Evolutionary conservation across 345 rosid species (phyloP), one percentile per base, ranked within the genome.

Genomic region (Psidium guajava): DNA sequence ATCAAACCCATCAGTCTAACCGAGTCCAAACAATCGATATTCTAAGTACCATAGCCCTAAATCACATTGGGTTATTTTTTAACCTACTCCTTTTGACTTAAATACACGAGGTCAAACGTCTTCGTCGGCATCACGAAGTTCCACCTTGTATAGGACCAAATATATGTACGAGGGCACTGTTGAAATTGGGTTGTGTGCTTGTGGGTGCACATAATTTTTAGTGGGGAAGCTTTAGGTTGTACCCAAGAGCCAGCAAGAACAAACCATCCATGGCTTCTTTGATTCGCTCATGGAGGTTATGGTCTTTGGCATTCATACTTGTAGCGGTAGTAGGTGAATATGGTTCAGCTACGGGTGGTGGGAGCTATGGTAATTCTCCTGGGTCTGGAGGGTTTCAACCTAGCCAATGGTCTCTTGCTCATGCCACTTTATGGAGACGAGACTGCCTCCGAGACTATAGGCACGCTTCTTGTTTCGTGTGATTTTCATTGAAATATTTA

Each of bases 381-480:
- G 16, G 44, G 5, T 64, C 75, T 36, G 20, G 22, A 22, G 88
- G 85, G 11, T 95, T 91, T 87, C 86, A 55, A 77, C 91, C 98
- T 25, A 88, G 93, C 83, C 87, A 86, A 84, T 94, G 95, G 96
- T 53, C 85, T 20, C 84, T 81, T 25, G 96, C 95, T 9, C 92
- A 92, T 82, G 96, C 95, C 73, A 94, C 96, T 84, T 93, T 94
- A 94, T 74, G 95, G 96, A 6, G 94, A 94, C 32, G 93, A 92
- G 86, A 88, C 91, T 80, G 94, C 86, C 84, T 88, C 95, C 55
- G 93, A 89, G 84, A 94, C 95, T 27, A 89, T 91, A 92, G 95
- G 95, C 93, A 91, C 47, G 47, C 12, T 5, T 32, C 47, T 69
- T 69, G 77, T 69, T 69, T 36, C 77, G 36, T 69, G 77, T 9